Evolutionary conservation across 352 stramenopile species (phyloP).

Genomic region (Pythium apleroticum): DNA sequence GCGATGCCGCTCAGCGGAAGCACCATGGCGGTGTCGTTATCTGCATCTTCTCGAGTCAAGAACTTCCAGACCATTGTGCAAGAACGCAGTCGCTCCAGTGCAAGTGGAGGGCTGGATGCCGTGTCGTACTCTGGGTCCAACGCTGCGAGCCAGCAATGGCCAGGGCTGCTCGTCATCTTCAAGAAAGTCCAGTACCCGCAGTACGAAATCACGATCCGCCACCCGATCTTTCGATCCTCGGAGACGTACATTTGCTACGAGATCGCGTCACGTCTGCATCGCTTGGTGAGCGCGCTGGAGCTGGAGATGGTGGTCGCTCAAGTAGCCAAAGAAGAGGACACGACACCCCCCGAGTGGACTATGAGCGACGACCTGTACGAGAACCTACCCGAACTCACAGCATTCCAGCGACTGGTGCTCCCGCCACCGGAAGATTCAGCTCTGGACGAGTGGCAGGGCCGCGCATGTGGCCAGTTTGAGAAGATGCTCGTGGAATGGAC

Average conservation of each 20-base stretch:
- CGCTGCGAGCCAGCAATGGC: constrained; percentile 49
- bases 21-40: constrained; percentile 5
- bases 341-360: constrained; percentile 41
- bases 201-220: constrained; percentile 38
- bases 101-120: constrained; percentile 12
- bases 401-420: constrained; percentile 48
- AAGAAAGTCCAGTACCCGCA: constrained; percentile 61
- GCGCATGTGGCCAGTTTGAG: constrained; percentile 57
- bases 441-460: constrained; percentile 26
- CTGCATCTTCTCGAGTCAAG: constrained; percentile 19
- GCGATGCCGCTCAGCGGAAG: constrained; percentile 24
- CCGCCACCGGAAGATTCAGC: not conserved
- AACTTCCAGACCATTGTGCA: constrained; percentile 10
- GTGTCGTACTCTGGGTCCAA: constrained; percentile 14
- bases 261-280: constrained; percentile 55
- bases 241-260: constrained; percentile 72
- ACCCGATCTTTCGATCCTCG: constrained; percentile 43
- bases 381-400: constrained; percentile 35
- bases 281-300: constrained; percentile 47
- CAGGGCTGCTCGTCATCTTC: constrained; percentile 73
- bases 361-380: constrained; percentile 49
- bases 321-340: constrained; percentile 20
- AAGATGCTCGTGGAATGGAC: constrained; percentile 36
- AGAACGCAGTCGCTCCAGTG: not conserved
- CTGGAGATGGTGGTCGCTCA: constrained; percentile 36